phyloP scores from a whole-genome alignment of 129 eudicot species.

The Deinandra increscens region DNA sequence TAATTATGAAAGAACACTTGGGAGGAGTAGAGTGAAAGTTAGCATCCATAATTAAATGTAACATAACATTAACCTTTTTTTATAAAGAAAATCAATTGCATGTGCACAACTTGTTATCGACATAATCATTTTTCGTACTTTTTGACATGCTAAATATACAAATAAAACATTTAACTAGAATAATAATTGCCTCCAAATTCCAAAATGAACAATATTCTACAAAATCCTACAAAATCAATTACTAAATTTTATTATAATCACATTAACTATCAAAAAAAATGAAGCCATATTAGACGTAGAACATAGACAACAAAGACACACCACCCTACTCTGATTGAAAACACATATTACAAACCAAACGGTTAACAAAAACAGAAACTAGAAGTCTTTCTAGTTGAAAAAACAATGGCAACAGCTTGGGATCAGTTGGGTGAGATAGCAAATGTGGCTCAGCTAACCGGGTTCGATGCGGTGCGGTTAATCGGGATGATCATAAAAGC shows the following conservation, averaged over 20 bases:
- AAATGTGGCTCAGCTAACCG: conserved; percentile 68
- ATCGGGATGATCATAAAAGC: conserved; percentile 78
- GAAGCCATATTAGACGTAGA: conserved; percentile 28
- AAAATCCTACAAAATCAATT: not conserved
- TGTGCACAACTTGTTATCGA: conserved; percentile 3
- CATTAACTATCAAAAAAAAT: not conserved
- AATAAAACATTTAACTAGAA: not conserved
- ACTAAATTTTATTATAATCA: too few species aligned
- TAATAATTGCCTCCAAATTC: not conserved
- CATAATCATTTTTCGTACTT: not conserved
- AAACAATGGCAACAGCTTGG: conserved; percentile 56
- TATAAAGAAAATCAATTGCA: not conserved
- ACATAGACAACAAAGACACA: conserved; percentile 32
- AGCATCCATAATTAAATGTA: conserved; percentile 7
- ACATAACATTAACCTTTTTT: not conserved
- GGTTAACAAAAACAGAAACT: not conserved
- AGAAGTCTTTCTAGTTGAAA: not conserved
- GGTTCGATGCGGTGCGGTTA: conserved; percentile 68
- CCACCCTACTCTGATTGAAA: too few species aligned
- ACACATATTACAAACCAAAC: too few species aligned
- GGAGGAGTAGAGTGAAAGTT: conserved; percentile 20
- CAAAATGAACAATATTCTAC: not conserved
- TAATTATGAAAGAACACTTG: too few species aligned
- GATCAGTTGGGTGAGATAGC: conserved; percentile 79
- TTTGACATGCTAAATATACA: not conserved